Conservation (phyloP, 768 basidiomycete genomes). For the Auriscalpium orientale region DNA sequence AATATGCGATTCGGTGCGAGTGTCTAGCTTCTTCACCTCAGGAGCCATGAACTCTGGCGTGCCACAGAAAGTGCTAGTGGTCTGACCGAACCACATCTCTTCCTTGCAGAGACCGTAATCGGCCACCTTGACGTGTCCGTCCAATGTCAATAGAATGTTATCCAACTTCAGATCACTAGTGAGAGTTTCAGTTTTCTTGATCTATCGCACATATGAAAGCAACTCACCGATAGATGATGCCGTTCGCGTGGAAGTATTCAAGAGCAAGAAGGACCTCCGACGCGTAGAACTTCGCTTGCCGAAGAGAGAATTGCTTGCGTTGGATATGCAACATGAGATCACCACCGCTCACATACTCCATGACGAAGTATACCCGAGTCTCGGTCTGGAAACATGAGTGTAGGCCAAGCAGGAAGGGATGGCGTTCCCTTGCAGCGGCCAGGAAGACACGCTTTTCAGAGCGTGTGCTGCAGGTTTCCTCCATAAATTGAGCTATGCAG, state of each 20-base stretch:
- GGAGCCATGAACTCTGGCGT: constrained; percentile 99
- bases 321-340: constrained; percentile 99
- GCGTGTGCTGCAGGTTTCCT: constrained; percentile 59
- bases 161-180: constrained; percentile 92
- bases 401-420: constrained; percentile 93
- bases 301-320: constrained; percentile 95
- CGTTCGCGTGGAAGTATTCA: constrained; percentile 97
- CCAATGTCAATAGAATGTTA: constrained; percentile 92
- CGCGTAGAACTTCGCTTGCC: constrained; percentile 98
- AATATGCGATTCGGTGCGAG: not conserved
- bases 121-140: constrained; percentile 97
- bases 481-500: too few species aligned
- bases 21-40: constrained; percentile 53
- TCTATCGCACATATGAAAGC: not conserved
- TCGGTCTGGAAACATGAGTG: constrained; percentile 99
- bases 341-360: constrained; percentile 99
- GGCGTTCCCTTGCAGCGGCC: constrained; percentile 92
- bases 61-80: constrained; percentile 98
- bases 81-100: constrained; percentile 95
- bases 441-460: constrained; percentile 99
- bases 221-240: constrained; percentile 93
- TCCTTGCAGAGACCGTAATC: constrained; percentile 99
- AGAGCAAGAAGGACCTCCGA: constrained; percentile 92
- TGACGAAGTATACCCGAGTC: constrained; percentile 98
- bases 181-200: not conserved